Evolutionary conservation across 73 alveolate species (phyloP), one percentile per base, ranked within the genome.

Genomic region (Paramecium tetraurelia): DNA sequence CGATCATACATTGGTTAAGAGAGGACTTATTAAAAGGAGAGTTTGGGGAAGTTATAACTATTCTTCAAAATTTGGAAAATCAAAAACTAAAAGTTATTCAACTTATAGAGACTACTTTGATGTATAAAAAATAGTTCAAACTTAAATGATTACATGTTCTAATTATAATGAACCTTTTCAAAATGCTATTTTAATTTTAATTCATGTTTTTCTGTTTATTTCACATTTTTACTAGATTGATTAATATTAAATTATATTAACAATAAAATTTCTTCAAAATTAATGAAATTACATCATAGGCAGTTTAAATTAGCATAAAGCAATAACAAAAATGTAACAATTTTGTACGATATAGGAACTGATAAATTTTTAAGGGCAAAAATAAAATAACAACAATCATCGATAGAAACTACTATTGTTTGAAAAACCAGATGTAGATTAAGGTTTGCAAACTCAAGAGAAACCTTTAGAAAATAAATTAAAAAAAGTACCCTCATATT

Each of bases 81-180:
- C 9, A 40, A 80, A 40, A 80, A 80, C 44, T 80, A 0, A 48
- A 80, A 24, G 27, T 80, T 7, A 22, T 31, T 11, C 16, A 43
- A 80, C 33, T 80, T 3, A 80, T 80, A 10, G 90, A 80, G 57
- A 44, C 57, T 38, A 10, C 76, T 41, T 43, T 72, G 59, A 72
- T 72, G 86, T 72, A 72, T 72, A 72, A 72, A 72, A 72, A 72
- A 43, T 40, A 72, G 86, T 63, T 63, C 46, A 63, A 63, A 63
- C 84, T 63, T 31, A 63, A 63, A 63, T 63, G 84, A 63, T 31
- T 63, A 53, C 29, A 53, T 53, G 69, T 53, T 53, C 35, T 53
- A 10, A 9, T 3, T 10, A 12, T 18, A 53, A 53, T 7, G 14
- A 53, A 3, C 69, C 9, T 14, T 48, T 48, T 48, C 22, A 48